Evolutionary conservation across 306 rosid genomes (phyloP).

Genomic region (Psophocarpus tetragonolobus): DNA sequence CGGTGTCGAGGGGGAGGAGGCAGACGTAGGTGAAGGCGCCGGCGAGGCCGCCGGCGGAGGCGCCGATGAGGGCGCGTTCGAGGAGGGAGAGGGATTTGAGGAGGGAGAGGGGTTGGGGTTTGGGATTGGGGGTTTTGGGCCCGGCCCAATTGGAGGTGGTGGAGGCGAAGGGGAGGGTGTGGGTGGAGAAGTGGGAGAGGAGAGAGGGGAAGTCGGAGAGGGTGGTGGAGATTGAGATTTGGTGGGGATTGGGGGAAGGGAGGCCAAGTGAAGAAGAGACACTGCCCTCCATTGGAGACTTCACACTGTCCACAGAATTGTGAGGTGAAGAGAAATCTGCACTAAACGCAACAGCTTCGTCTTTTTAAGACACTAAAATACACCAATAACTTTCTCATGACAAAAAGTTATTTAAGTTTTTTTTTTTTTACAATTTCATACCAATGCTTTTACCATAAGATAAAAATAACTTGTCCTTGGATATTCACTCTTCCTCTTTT

Average conservation of each 20-base stretch:
- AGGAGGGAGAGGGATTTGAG: constrained; percentile 61
- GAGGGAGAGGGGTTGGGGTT: constrained; percentile 43
- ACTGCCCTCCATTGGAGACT: constrained; percentile 65
- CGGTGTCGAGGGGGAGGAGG: constrained; percentile 83
- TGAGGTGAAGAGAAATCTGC: neutral
- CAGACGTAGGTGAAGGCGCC: constrained; percentile 97
- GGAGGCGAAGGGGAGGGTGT: constrained; percentile 11
- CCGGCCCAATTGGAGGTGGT: constrained; percentile 43
- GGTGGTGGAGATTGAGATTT: neutral
- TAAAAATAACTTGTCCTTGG: too few species aligned
- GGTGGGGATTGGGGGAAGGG: constrained; percentile 42
- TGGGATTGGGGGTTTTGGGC: constrained; percentile 42
- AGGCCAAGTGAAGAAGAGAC: constrained; percentile 78
- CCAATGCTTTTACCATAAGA: too few species aligned
- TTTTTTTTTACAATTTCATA: too few species aligned
- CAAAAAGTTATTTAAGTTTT: too few species aligned
- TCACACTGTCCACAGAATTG: neutral
- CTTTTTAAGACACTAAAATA: too few species aligned
- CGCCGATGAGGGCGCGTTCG: constrained; percentile 90
- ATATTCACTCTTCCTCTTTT: too few species aligned
- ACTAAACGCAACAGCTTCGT: neutral
- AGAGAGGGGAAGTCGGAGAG: constrained; percentile 52
- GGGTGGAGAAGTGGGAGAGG: constrained; percentile 41
- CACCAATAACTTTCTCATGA: too few species aligned
- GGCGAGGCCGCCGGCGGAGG: constrained; percentile 80